Base-by-base conservation (phyloP, 2,329 filamentous ascomycete species). In the Tolypocladium endophyticum region DNA sequence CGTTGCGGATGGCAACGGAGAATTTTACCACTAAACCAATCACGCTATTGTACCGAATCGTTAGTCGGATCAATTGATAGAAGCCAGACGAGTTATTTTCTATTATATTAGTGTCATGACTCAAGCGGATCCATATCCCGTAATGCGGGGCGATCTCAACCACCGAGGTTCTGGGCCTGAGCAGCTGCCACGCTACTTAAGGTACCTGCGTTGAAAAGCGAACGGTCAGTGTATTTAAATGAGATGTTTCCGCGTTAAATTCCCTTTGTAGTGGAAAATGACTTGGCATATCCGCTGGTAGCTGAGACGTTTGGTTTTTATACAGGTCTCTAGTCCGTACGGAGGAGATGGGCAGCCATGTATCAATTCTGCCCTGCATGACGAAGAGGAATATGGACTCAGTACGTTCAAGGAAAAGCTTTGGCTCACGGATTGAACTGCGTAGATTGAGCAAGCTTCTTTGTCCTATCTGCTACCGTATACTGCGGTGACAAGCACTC, bases 1-100 rank as follows among this genome's bases (percentile, higher is more conserved):
- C 64, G 65, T 56, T 69, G 64, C 63, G 61, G 41, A 67, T 69
- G 67, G 67, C 67, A 68, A 68, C 67, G 67, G 65, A 67, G 66
- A 67, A 68, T 69, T 68, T 69, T 68, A 69, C 67, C 67, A 68
- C 65, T 68, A 68, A 68, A 68, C 67, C 67, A 68, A 64, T 66
- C 59, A 65, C 64, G 64, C 61, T 58, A 30, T 4, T 11, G 25
- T 35, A 30, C n/a, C 20, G 50, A 23, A 25, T 53, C 20, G 20
- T 11, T 28, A 55, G 41, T 38, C 9, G 36, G 30, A 56, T 50
- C 25, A 14, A 56, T 39, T 56, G 56, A 35, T 55, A 50, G 1
- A 45, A 35, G 18, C 4, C 12, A 7, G 35, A 3, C 28, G 38
- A 2, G 52, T 28, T 59, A 59, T 59, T 59, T 36, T 55, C 0